phyloP scores from a whole-genome alignment of 768 basidiomycete genomes.

The Nidula microcarpa region DNA sequence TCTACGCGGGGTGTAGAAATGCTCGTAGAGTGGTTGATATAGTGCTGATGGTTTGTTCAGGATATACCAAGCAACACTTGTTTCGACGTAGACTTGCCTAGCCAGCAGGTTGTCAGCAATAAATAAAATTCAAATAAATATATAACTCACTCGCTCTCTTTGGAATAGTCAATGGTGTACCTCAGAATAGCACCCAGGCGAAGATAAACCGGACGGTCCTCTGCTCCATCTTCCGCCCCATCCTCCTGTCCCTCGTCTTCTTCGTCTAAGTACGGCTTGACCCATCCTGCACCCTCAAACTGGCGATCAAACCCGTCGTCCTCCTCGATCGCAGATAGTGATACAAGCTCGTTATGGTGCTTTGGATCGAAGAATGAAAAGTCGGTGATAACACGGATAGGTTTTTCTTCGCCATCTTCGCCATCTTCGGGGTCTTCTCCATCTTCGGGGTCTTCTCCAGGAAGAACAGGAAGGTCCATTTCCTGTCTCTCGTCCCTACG shows the following conservation, averaged over 20 bases:
- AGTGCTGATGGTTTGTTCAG: conserved; percentile 40
- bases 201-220: conserved; percentile 34
- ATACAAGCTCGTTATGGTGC: conserved; percentile 40
- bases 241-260: conserved; percentile 43
- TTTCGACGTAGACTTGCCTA: conserved; percentile 68
- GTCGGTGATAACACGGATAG: conserved; percentile 51
- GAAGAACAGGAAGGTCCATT: conserved; percentile 25
- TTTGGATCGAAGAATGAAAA: conserved; percentile 62
- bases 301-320: conserved; percentile 33
- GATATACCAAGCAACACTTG: conserved; percentile 60
- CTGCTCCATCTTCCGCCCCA: conserved; percentile 56
- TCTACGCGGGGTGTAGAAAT: conserved; percentile 49
- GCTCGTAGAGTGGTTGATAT: conserved; percentile 39
- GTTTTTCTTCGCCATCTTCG: conserved; percentile 31
- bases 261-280: conserved; percentile 38
- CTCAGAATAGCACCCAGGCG: conserved; percentile 43
- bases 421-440: conserved; percentile 16
- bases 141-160: conserved; percentile 44
- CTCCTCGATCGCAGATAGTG: conserved; percentile 42
- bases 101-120: conserved; percentile 1
- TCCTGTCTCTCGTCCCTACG: conserved; percentile 30
- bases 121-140: conserved; percentile 2
- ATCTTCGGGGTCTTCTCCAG: conserved; percentile 39
- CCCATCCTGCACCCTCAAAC: conserved; percentile 56
- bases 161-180: conserved; percentile 49